phyloP scores from a whole-genome alignment of 2,329 filamentous ascomycete species.

The Fusarium chlamydosporum region DNA sequence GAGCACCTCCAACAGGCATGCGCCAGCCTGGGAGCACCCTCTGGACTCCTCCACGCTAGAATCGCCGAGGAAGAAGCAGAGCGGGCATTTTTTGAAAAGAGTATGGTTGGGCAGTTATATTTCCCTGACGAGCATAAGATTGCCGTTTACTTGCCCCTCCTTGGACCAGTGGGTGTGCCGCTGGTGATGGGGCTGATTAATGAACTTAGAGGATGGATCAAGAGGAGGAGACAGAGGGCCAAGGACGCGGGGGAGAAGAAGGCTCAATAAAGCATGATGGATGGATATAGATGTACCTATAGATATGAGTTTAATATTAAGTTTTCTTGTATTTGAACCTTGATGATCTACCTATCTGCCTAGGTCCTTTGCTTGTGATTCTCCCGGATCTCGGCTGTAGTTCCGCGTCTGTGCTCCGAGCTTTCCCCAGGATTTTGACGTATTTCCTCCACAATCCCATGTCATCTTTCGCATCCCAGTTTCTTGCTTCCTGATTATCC shows the following conservation, averaged over 20 bases:
- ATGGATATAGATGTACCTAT: conserved; percentile 25
- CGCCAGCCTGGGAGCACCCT: conserved; percentile 72
- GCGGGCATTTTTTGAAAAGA: conserved; percentile 97
- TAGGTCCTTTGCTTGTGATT: conserved; percentile 9
- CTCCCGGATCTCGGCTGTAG: conserved; percentile 22
- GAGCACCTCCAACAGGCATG: conserved; percentile 83
- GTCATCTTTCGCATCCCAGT: conserved; percentile 3
- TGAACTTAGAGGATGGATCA: conserved; percentile 77
- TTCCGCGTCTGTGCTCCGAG: conserved; percentile 35
- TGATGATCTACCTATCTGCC: too few relatives aligned
- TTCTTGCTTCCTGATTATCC: conserved; percentile 12
- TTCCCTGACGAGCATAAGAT: conserved; percentile 99
- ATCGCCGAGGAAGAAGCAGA: conserved; percentile 92
- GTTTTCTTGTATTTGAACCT: not conserved
- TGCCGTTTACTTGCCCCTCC: conserved; percentile 91
- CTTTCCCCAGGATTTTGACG: conserved; percentile 33
- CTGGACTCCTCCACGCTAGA: conserved; percentile 83
- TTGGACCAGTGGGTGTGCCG: conserved; percentile 92
- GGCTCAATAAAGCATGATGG: conserved; percentile 46
- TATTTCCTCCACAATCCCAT: conserved; percentile 29
- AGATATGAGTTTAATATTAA: conserved; percentile 34
- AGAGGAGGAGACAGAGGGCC: conserved; percentile 61
- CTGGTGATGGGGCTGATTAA: conserved; percentile 86
- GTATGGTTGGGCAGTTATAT: conserved; percentile 98
- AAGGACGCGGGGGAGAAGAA: conserved; percentile 59